Evolutionary conservation across 768 basidiomycete species (phyloP), one percentile per base, ranked within the genome.

Genomic region (Jaapia argillacea): DNA sequence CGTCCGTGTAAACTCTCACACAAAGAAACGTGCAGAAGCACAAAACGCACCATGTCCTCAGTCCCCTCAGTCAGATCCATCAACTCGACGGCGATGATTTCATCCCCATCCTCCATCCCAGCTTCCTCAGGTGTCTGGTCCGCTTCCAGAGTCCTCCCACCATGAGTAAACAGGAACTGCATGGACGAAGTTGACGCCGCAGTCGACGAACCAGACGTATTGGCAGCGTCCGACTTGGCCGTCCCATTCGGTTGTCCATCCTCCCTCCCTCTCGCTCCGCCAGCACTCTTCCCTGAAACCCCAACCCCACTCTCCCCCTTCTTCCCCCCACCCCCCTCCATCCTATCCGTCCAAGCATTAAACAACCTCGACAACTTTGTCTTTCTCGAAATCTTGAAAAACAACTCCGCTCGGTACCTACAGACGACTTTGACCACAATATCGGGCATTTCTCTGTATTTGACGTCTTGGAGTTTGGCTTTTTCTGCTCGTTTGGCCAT

Each of bases 351-450:
- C 87, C 88, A 91, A 24, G 87, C 84, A 53, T 79, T 82, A 60
- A 91, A 88, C 44, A 91, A 69, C 44, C 83, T 74, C 44, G 81
- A 79, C 25, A 92, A 69, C 58, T 88, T 90, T 22, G 85, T 88
- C 64, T 90, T 90, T 58, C 89, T 82, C 6, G 85, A 86, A 51
- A 92, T 87, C 62, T 89, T 91, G 76, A 92, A 92, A 68, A 86
- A 89, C 33, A 92, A 72, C 54, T 92, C 88, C 3, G 88, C 86
- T 36, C 89, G 84, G 58, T 90, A 90, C 52, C 83, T 81, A 61
- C 88, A 91, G 40, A 84, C 69, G 50, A 92, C 86, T 59, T 88
- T 90, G 64, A 91, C 79, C 41, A 90, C 81, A 47, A 91, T 86
- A 57, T 92, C 85, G n/a, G 85, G 85, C 71, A 77, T 79, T 61